Conservation (phyloP, 352 stramenopile species). For the Phytophthora aleatoria region DNA sequence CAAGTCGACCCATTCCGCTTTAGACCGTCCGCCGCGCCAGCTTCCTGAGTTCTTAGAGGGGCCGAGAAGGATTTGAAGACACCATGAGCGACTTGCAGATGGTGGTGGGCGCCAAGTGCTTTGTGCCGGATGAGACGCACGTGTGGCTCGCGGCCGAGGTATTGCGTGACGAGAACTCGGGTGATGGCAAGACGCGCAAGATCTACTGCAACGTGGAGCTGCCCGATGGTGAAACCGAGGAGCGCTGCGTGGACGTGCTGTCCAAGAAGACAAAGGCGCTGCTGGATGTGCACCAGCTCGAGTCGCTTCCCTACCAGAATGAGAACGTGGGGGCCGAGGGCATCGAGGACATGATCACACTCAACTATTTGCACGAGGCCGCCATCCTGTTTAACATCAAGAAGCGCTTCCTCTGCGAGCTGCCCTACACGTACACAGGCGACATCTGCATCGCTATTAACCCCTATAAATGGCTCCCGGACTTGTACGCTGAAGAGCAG, state of each 20-base stretch:
- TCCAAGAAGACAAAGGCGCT: slow-evolving; percentile 76
- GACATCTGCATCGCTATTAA: slow-evolving; percentile 98
- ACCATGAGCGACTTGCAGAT: slow-evolving; percentile 60
- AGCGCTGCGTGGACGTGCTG: slow-evolving; percentile 74
- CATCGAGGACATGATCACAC: slow-evolving; percentile 87
- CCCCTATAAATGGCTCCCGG: slow-evolving; percentile 93
- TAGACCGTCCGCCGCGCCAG: slow-evolving; percentile 19
- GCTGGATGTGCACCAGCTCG: slow-evolving; percentile 71
- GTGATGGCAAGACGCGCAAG: slow-evolving; percentile 65
- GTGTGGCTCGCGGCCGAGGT: slow-evolving; percentile 85
- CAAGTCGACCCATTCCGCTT: slow-evolving; percentile 30
- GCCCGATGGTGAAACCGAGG: slow-evolving; percentile 47
- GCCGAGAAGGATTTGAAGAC: slow-evolving; percentile 13
- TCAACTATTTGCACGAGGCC: slow-evolving; percentile 92
- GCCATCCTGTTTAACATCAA: slow-evolving; percentile 92
- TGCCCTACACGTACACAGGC: slow-evolving; percentile 97
- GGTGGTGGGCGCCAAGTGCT: slow-evolving; percentile 80
- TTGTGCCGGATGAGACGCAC: slow-evolving; percentile 85
- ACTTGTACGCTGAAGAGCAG: slow-evolving; percentile 85
- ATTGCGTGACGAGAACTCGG: slow-evolving; percentile 66
- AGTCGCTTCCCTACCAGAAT: slow-evolving; percentile 87
- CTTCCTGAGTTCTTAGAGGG: slow-evolving; percentile 15
- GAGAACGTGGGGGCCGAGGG: slow-evolving; percentile 64
- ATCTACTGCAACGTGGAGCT: slow-evolving; percentile 72
- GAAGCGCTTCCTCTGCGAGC: slow-evolving; percentile 74